phyloP scores from a whole-genome alignment of 1,284 basidiomycete species.

The Apiotrichum gracile region DNA sequence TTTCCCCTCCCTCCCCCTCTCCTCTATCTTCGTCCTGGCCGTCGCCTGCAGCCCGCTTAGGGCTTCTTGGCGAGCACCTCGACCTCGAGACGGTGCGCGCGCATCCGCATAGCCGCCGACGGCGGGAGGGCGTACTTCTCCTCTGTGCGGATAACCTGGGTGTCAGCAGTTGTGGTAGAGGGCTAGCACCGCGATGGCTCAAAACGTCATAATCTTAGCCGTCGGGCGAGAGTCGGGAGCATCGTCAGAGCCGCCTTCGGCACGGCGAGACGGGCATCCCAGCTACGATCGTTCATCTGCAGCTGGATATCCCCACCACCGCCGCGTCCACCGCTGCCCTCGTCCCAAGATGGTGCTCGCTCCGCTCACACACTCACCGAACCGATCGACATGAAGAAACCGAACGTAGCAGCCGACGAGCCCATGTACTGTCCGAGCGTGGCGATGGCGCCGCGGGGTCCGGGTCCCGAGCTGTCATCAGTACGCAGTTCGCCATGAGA shows the following conservation, averaged over 20 bases:
- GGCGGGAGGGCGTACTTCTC: slow-evolving; percentile 28
- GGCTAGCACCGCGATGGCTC: too few species aligned
- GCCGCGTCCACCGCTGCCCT: too few species aligned
- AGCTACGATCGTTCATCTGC: too few species aligned
- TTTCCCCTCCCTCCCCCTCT: too few species aligned
- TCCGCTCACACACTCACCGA: slow-evolving; percentile 40
- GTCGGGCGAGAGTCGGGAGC: too few species aligned
- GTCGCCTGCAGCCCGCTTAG: slow-evolving; percentile 20
- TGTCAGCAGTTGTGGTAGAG: too few species aligned
- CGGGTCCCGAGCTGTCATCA: slow-evolving; percentile 57
- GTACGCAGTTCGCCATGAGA: not conserved
- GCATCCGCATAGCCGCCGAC: slow-evolving; percentile 8
- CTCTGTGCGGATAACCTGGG: slow-evolving; percentile 44
- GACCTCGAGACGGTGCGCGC: slow-evolving; percentile 17
- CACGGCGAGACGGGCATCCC: too few species aligned
- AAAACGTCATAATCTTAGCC: too few species aligned
- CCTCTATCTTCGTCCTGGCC: not conserved
- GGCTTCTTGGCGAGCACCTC: slow-evolving; percentile 13
- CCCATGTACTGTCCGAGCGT: slow-evolving; percentile 94
- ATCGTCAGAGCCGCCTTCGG: too few species aligned
- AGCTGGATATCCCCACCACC: too few species aligned
- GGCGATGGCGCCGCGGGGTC: slow-evolving; percentile 74
- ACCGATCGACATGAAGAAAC: slow-evolving; percentile 49
- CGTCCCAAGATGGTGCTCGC: too few species aligned
- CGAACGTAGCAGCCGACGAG: slow-evolving; percentile 47